Base-by-base conservation (phyloP, 176 grass and related monocot genomes). In the bread wheat (Triticum aestivum) region DNA sequence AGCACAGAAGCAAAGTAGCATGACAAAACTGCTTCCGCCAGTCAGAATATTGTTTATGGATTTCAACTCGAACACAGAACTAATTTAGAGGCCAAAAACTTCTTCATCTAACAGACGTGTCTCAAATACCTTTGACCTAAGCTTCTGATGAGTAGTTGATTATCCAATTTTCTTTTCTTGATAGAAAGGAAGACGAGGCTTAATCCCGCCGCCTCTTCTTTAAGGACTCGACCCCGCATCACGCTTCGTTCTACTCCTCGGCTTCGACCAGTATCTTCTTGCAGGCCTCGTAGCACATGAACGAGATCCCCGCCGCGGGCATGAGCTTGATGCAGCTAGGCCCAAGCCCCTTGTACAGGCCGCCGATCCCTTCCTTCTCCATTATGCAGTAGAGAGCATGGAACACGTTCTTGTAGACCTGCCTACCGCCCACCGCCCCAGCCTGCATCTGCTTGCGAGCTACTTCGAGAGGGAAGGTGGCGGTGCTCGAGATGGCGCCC, bases 281-380 rank as follows among this genome's bases (percentile, higher is more conserved):
- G 77, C 97, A 99, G 27, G 97, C 94, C 83, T 99, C 94, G 4
- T 99, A 99, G 87, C 97, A 99, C 97, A 99, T 99, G 89, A 99
- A 99, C 0, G 93, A 96, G 77, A 99, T 99, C 65, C 97, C 97
- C 0, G 97, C 94, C 2, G 97, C 97, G 49, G 97, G 97, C 83
- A 99, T 91, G 58, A 99, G 66, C 85, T 99, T 99, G 85, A 96
- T 99, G 89, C 97, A 99, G 88, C 97, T 99, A 4, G 97, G 97
- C 12, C 92, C 97, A 21, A 99, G 88, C 0, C 94, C 97, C 82
- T 94, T 99, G 81, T 99, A 99, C 54, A 94, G 83, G 4, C 97
- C 97, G 0, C 92, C 83, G 1, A 99, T 65, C 52, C 97, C 97
- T 69, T 96, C 97, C 26, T 94, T 91, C 87, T 96, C 90, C 86